Conservation (phyloP, 1,284 basidiomycete genomes). For the Leccinum pachyderme region DNA sequence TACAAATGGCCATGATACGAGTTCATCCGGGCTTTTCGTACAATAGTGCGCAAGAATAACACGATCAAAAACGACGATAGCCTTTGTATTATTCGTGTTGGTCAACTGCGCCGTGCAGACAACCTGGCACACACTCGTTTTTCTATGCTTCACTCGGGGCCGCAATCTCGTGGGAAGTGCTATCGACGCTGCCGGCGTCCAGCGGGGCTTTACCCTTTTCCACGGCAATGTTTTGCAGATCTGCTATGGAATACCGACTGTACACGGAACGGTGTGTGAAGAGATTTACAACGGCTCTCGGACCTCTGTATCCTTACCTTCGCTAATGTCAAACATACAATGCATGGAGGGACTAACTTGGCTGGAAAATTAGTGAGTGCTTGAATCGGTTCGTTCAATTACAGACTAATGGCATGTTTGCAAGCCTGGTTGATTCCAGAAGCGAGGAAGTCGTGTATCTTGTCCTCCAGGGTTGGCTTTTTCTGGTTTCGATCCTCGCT, state of each 20-base stretch:
- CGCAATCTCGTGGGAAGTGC: slow-evolving; percentile 31
- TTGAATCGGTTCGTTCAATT: neutral
- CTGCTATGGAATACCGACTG: slow-evolving; percentile 17
- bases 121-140: slow-evolving; percentile 36
- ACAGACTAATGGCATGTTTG: neutral
- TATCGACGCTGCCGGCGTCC: slow-evolving; percentile 18
- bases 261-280: slow-evolving; percentile 10
- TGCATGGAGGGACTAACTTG: slow-evolving; percentile 41
- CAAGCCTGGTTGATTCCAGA: slow-evolving; percentile 24
- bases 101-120: slow-evolving; percentile 38
- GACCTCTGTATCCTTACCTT: neutral
- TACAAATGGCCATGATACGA: neutral
- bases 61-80: slow-evolving; percentile 42
- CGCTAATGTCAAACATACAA: slow-evolving; percentile 12
- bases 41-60: slow-evolving; percentile 43
- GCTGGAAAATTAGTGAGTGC: slow-evolving; percentile 29
- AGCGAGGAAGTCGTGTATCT: slow-evolving; percentile 45
- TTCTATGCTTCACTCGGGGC: slow-evolving; percentile 34
- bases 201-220: slow-evolving; percentile 16
- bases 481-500: slow-evolving; percentile 40
- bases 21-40: neutral
- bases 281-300: slow-evolving; percentile 4
- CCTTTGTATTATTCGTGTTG: slow-evolving; percentile 42
- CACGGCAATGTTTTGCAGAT: slow-evolving; percentile 8
- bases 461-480: slow-evolving; percentile 43